phyloP scores from a whole-genome alignment of 2,329 filamentous ascomycete species.

The Monilinia vaccinii-corymbosi region DNA sequence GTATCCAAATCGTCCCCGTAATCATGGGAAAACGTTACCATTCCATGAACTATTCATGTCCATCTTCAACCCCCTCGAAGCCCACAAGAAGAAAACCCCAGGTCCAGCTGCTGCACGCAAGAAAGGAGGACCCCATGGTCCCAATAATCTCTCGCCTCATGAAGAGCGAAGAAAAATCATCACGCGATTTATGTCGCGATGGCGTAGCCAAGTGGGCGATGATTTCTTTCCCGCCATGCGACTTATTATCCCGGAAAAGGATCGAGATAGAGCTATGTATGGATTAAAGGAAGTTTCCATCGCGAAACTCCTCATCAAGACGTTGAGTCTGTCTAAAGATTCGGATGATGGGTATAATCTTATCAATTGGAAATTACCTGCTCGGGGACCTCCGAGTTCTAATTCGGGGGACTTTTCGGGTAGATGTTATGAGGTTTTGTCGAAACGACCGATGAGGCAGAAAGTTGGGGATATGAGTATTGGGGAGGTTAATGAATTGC shows the following conservation, averaged over 20 bases:
- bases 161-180: conserved; percentile 76
- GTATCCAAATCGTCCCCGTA: conserved; percentile 75
- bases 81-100: conserved; percentile 58
- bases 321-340: conserved; percentile 84
- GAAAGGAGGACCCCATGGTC: conserved; percentile 45
- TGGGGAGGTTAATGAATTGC: conserved; percentile 76
- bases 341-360: conserved; percentile 82
- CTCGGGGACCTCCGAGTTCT: conserved; percentile 50
- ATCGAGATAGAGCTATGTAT: conserved; percentile 86
- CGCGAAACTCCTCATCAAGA: conserved; percentile 80
- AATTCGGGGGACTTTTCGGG: conserved; percentile 88
- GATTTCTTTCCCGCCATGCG: conserved; percentile 92
- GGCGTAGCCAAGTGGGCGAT: conserved; percentile 79
- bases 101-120: conserved; percentile 43
- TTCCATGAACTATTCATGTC: conserved; percentile 72
- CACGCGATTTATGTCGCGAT: conserved; percentile 73
- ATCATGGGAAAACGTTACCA: conserved; percentile 66
- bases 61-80: conserved; percentile 72
- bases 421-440: conserved; percentile 77
- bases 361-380: conserved; percentile 86
- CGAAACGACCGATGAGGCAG: conserved; percentile 69
- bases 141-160: conserved; percentile 54
- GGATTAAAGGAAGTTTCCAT: conserved; percentile 89
- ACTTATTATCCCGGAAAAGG: conserved; percentile 85
- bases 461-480: conserved; percentile 73